phyloP scores from a whole-genome alignment of 2,329 filamentous ascomycete species.

The Colletotrichum shisoi region DNA sequence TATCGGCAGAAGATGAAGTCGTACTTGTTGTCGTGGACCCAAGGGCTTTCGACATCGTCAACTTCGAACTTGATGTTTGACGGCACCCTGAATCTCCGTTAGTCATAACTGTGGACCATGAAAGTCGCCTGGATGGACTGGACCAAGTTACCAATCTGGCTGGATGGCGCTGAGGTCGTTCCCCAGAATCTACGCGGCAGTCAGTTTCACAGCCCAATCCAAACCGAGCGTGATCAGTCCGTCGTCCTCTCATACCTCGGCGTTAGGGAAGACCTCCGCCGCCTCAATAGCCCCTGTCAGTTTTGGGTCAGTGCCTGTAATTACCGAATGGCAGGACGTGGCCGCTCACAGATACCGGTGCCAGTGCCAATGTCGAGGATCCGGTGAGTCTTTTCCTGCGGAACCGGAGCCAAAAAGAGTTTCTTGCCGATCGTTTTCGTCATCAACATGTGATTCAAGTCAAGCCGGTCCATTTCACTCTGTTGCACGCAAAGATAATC shows the following conservation, averaged over 20 bases:
- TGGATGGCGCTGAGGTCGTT: conserved; percentile 26
- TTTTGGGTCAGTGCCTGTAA: background rate
- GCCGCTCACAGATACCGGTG: conserved; percentile 63
- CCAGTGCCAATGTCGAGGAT: conserved; percentile 68
- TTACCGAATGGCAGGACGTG: background rate
- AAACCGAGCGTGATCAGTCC: too few relatives aligned
- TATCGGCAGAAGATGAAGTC: conserved; percentile 68
- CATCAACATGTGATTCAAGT: conserved; percentile 4
- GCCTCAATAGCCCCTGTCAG: conserved; percentile 45
- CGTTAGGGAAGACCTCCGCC: conserved; percentile 15
- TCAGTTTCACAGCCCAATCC: background rate
- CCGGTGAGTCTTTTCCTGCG: conserved; percentile 39
- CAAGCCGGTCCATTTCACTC: conserved; percentile 26
- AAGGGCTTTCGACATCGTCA: conserved; percentile 65
- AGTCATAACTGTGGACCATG: background rate
- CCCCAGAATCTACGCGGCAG: background rate
- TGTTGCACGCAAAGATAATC: background rate
- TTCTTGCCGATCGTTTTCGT: background rate
- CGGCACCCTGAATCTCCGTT: conserved; percentile 52
- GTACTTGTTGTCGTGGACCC: conserved; percentile 63
- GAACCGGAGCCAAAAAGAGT: conserved; percentile 13
- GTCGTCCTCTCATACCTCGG: background rate
- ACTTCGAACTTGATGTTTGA: conserved; percentile 64
- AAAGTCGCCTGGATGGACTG: background rate
- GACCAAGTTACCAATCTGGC: conserved; percentile 18